These are phyloP conservation scores for Lathyrus sativus DNA, from an alignment of 306 rosid species.

Conservation along the genomic window DNA sequence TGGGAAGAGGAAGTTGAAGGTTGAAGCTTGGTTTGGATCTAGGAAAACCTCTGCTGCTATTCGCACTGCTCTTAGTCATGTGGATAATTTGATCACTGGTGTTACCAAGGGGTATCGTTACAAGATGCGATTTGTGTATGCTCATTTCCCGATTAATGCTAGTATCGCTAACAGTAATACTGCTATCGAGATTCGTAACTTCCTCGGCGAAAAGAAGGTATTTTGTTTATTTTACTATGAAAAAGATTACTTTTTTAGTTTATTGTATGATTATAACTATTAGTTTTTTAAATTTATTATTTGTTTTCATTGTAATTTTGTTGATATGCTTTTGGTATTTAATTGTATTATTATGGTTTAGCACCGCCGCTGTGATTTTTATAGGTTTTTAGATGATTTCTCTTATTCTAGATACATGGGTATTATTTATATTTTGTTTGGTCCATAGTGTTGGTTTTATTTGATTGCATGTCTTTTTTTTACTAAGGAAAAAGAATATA, in stretches of 20 bases:
- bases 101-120: slow-evolving; percentile 85
- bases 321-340: too few relatives aligned
- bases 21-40: slow-evolving; percentile 73
- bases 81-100: slow-evolving; percentile 71
- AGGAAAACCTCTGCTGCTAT: slow-evolving; percentile 86
- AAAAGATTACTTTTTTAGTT: background rate
- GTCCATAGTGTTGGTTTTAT: background rate
- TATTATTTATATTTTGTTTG: background rate
- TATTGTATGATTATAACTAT: background rate
- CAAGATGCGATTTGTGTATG: slow-evolving; percentile 87
- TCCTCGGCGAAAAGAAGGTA: slow-evolving; percentile 77
- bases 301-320: too few relatives aligned
- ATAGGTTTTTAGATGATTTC: background rate
- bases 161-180: slow-evolving; percentile 49
- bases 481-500: background rate
- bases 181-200: slow-evolving; percentile 74
- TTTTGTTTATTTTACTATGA: background rate
- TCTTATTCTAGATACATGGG: background rate
- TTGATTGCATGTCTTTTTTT: background rate
- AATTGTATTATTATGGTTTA: too few relatives aligned
- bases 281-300: too few relatives aligned
- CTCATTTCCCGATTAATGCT: slow-evolving; percentile 85
- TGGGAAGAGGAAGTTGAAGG: slow-evolving; percentile 56
- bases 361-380: too few relatives aligned
- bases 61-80: slow-evolving; percentile 78